These are phyloP conservation scores for Globisporangium spiculum DNA, from an alignment of 352 stramenopile genomes.

Conservation along the genomic window DNA sequence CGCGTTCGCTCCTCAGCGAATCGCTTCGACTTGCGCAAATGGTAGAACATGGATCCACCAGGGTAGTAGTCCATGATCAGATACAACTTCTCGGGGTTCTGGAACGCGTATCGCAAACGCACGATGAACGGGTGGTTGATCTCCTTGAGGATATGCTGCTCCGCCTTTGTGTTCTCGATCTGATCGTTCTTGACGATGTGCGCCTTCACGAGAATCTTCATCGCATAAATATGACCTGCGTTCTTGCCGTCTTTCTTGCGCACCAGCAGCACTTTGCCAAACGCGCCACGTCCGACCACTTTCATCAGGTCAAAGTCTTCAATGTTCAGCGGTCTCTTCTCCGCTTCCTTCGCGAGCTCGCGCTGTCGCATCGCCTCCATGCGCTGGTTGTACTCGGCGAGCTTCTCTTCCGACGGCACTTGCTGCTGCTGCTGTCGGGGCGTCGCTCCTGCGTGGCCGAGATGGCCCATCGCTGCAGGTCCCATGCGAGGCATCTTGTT, in stretches of 20 bases:
- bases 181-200: slow-evolving; percentile 93
- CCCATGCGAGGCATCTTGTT: slow-evolving; percentile 75
- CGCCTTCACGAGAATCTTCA: slow-evolving; percentile 94
- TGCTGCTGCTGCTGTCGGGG: slow-evolving; percentile 11
- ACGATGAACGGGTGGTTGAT: slow-evolving; percentile 89
- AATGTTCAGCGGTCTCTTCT: slow-evolving; percentile 74
- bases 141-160: slow-evolving; percentile 89
- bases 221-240: slow-evolving; percentile 87
- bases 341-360: slow-evolving; percentile 67
- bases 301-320: slow-evolving; percentile 95
- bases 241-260: slow-evolving; percentile 90
- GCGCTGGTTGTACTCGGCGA: slow-evolving; percentile 58
- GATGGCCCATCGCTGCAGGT: slow-evolving; percentile 14
- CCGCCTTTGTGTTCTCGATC: slow-evolving; percentile 91
- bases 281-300: slow-evolving; percentile 93
- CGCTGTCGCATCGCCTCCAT: slow-evolving; percentile 82
- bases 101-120: slow-evolving; percentile 82
- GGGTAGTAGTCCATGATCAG: slow-evolving; percentile 96
- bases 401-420: slow-evolving; percentile 51
- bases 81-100: slow-evolving; percentile 93
- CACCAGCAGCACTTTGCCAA: slow-evolving; percentile 95
- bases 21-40: slow-evolving; percentile 83
- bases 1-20: slow-evolving; percentile 83
- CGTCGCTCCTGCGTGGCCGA: slow-evolving; percentile 12
- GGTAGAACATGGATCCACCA: slow-evolving; percentile 88